These are phyloP conservation scores for Sarcomyxa edulis DNA, from an alignment of 768 basidiomycete genomes.

Conservation along the genomic window DNA sequence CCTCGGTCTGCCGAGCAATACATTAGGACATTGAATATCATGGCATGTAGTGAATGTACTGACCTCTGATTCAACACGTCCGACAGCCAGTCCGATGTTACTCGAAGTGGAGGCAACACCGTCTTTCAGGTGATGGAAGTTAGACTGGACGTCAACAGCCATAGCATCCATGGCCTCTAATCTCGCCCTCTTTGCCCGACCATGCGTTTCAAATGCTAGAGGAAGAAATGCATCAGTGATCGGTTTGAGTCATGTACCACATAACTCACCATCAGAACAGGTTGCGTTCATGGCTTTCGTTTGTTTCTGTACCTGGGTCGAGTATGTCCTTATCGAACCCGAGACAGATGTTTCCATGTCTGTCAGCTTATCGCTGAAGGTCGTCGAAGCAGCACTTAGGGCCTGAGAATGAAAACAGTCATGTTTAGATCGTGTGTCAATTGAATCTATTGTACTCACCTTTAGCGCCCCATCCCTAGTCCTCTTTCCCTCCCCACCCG, in stretches of 20 bases:
- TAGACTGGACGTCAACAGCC: slow-evolving; percentile 42
- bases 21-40: neutral
- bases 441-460: slow-evolving; percentile 28
- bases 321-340: slow-evolving; percentile 44
- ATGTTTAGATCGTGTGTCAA: slow-evolving; percentile 1
- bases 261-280: slow-evolving; percentile 36
- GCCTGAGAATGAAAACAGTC: slow-evolving; percentile 27
- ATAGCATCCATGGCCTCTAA: slow-evolving; percentile 52
- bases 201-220: slow-evolving; percentile 57
- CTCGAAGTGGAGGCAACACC: slow-evolving; percentile 46
- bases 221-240: slow-evolving; percentile 4
- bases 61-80: slow-evolving; percentile 49
- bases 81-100: slow-evolving; percentile 36
- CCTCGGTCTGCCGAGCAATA: slow-evolving; percentile 31
- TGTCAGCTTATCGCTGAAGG: slow-evolving; percentile 35
- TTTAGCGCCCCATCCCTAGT: slow-evolving; percentile 55
- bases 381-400: slow-evolving; percentile 30
- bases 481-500: slow-evolving; percentile 45
- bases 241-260: neutral
- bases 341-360: slow-evolving; percentile 39
- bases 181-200: slow-evolving; percentile 62
- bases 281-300: slow-evolving; percentile 37
- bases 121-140: slow-evolving; percentile 46
- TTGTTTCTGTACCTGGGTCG: slow-evolving; percentile 45
- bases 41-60: slow-evolving; percentile 11